These are phyloP conservation scores for Thalassiosira gravida DNA, from an alignment of 352 stramenopile genomes.

Conservation along the genomic window DNA sequence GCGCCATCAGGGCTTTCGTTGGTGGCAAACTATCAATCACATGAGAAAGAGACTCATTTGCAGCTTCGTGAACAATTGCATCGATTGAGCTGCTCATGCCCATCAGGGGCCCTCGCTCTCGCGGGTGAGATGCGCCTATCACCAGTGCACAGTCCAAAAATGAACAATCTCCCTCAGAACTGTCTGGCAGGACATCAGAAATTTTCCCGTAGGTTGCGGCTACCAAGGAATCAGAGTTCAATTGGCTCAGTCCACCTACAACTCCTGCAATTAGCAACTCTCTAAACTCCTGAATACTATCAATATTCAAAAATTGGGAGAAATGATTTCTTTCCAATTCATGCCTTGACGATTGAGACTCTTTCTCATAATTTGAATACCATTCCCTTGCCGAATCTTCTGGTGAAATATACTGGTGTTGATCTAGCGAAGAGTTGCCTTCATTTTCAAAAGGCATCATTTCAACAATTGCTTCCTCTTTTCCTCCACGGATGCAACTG, in stretches of 20 bases:
- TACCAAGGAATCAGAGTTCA: slow-evolving; percentile 72
- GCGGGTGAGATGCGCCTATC: slow-evolving; percentile 18
- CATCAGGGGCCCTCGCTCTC: slow-evolving; percentile 7
- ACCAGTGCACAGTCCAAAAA: slow-evolving; percentile 58
- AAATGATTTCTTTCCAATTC: slow-evolving; percentile 23
- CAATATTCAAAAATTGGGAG: slow-evolving; percentile 50
- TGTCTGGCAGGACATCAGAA: slow-evolving; percentile 51
- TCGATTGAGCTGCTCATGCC: slow-evolving; percentile 35
- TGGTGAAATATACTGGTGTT: slow-evolving; percentile 55
- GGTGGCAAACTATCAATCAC: slow-evolving; percentile 56
- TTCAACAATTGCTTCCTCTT: slow-evolving; percentile 87
- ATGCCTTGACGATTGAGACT: slow-evolving; percentile 11
- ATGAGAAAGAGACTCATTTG: slow-evolving; percentile 44
- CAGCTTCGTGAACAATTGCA: slow-evolving; percentile 51
- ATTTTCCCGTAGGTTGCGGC: slow-evolving; percentile 52
- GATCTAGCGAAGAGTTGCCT: not conserved
- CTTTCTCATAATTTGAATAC: slow-evolving; percentile 55
- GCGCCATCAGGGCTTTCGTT: slow-evolving; percentile 87
- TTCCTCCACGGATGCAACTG: slow-evolving; percentile 83
- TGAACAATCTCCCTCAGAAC: slow-evolving; percentile 43
- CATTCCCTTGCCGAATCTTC: slow-evolving; percentile 77
- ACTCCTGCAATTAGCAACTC: slow-evolving; percentile 47
- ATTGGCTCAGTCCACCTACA: slow-evolving; percentile 60
- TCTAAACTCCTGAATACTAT: slow-evolving; percentile 68
- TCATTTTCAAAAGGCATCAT: slow-evolving; percentile 49